Base-by-base conservation (phyloP, 805 yeast species). In the Kuraishia borneana region DNA sequence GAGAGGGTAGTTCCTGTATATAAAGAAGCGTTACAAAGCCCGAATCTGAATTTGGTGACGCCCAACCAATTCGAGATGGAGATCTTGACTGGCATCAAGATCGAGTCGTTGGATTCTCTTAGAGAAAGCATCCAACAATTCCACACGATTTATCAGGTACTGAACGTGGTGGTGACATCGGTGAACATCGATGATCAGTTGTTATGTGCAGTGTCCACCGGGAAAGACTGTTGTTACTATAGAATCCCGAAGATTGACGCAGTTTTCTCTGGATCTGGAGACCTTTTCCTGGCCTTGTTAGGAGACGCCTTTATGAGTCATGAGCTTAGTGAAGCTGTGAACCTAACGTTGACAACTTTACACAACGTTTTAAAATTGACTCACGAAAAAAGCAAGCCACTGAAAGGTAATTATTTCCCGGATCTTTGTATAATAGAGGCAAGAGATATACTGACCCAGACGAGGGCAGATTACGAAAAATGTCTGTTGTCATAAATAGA, bases 1-100 rank as follows among this genome's bases (percentile, higher is more conserved):
- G 68, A 65, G 35, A 66, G 59, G 9, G 65, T 77, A 18, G 59
- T 79, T 0, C 71, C 72, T 0, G 52, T 65, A 2, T 79, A 78
- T 47, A 59, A 61, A 42, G 40, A 60, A 9, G 55, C 77, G n/a
- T 49, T 80, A 23, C 35, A 37, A 9, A 48, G 56, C 4, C 69
- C 68, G 2, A 37, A 43, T 16, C 66, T 81, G 1, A 61, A 63
- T 28, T 44, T 79, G 25, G 67, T 71, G 2, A 76, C 87, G 0
- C 89, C 92, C 2, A 82, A 82, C 48, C 88, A 80, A 46, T 73
- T 81, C 50, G 92, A 82, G 47, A 57, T 81, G 51, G 88, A 81
- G 45, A 48, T 64, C 0, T 55, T 82, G 31, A 68, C 75, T 9
- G 78, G 62, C 1, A 45, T 56, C 2, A 56, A 56, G 34, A 66